phyloP scores from a whole-genome alignment of 768 basidiomycete genomes.

The Galerina marginata region DNA sequence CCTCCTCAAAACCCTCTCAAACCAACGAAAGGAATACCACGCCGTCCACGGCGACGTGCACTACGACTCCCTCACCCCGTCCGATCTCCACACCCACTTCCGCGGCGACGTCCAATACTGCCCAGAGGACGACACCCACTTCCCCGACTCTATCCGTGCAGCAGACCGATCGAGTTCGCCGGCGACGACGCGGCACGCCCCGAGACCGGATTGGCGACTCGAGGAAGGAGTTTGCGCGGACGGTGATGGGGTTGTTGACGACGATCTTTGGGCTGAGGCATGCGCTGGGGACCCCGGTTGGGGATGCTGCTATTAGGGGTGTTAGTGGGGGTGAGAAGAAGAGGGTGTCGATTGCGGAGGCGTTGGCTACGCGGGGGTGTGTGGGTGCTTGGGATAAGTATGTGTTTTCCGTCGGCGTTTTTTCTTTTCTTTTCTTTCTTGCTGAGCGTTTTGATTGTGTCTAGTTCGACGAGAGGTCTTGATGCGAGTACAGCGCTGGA shows the following conservation, averaged over 20 bases:
- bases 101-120: conserved; percentile 84
- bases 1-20: conserved; percentile 80
- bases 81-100: conserved; percentile 65
- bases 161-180: conserved; percentile 77
- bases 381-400: conserved; percentile 74
- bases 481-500: conserved; percentile 77
- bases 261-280: conserved; percentile 81
- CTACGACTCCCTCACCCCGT: conserved; percentile 78
- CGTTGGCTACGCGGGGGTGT: conserved; percentile 58
- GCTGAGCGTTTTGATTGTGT: neutral
- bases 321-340: conserved; percentile 82
- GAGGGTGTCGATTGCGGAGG: conserved; percentile 78
- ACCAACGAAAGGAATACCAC: conserved; percentile 73
- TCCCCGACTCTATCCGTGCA: conserved; percentile 82
- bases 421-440: neutral
- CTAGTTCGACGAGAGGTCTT: conserved; percentile 68
- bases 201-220: conserved; percentile 48
- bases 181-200: conserved; percentile 74
- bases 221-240: conserved; percentile 47
- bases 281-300: conserved; percentile 74
- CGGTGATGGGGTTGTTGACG: conserved; percentile 56
- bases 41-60: conserved; percentile 70
- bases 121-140: conserved; percentile 87
- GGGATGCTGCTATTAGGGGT: conserved; percentile 75
- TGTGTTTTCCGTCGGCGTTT: conserved; percentile 21